Evolutionary conservation across 2,329 filamentous ascomycete species (phyloP), one percentile per base, ranked within the genome.

Genomic region (Exophiala aquamarina): DNA sequence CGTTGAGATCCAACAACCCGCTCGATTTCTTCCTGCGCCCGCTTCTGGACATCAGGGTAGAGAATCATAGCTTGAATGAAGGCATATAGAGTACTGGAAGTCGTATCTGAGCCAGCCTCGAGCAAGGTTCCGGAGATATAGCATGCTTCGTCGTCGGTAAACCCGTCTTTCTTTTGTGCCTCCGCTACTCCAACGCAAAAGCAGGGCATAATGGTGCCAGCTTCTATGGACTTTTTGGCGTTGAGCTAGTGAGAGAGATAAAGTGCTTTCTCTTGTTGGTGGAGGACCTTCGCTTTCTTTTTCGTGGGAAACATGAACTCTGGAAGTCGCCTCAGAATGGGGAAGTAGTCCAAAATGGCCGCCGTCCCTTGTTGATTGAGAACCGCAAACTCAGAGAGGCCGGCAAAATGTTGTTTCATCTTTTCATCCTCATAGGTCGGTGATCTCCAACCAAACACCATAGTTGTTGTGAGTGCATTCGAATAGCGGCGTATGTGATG

Each of bases 31-130:
- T 69, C 68, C 49, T 76, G 73, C 0, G 75, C 70, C 15, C 68
- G 71, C 3, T 55, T 47, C 46, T 76, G 66, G 9, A 75, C 66
- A 9, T 74, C 66, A 0, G 73, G 74, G 1, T 71, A 74, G 10
- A 70, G 69, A 36, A 70, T 70, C 73, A 79, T 76, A 4, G 76
- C 77, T 15, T 73, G 63, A 1, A 75, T 60, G 50, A 77, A 74
- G 3, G 62, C 66, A 23, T 67, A 60, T 3, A 77, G 63, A 0
- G 65, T 70, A 21, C 61, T 60, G 26, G 66, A 65, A 1, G 70
- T 72, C 2, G 73, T 78, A 57, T 73, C 75, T 5, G 68, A 43
- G 60, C 71, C 61, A 61, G 68, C 54, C 62, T 71, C 60, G 11
- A 75, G 61, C n/a, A 68, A 63, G 0, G 66, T 66, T 15, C 69